Evolutionary conservation across 768 basidiomycete species (phyloP).

Genomic region (Boletus eberwhitei): DNA sequence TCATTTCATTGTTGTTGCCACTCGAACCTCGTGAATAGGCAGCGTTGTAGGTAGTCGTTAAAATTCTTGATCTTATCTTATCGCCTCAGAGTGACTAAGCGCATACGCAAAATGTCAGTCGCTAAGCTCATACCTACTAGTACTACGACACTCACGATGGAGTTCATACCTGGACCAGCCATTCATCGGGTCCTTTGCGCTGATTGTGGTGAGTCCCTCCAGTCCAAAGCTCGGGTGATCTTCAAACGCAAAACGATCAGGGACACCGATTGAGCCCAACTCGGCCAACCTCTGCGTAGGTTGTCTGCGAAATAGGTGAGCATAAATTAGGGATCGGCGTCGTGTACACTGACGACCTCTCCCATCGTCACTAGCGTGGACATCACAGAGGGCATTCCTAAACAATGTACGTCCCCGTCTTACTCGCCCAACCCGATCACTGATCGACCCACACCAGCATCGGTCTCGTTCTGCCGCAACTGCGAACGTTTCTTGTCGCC

Average conservation of each 20-base stretch:
- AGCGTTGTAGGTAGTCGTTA: slow-evolving; percentile 32
- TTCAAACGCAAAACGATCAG: slow-evolving; percentile 34
- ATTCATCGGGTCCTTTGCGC: slow-evolving; percentile 85
- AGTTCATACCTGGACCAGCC: slow-evolving; percentile 71
- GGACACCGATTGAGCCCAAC: slow-evolving; percentile 85
- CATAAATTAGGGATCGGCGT: slow-evolving; percentile 2
- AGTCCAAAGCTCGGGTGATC: not conserved
- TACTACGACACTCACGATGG: slow-evolving; percentile 47
- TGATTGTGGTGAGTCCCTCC: slow-evolving; percentile 64
- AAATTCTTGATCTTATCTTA: slow-evolving; percentile 15
- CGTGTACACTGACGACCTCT: not conserved
- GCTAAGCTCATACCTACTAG: not conserved
- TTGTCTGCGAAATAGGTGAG: slow-evolving; percentile 84
- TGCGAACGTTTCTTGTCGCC: slow-evolving; percentile 96
- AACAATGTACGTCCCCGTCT: slow-evolving; percentile 60
- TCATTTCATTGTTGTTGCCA: slow-evolving; percentile 48
- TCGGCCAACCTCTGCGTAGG: slow-evolving; percentile 89
- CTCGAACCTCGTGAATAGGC: slow-evolving; percentile 57
- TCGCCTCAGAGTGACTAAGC: slow-evolving; percentile 19
- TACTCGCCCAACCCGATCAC: not conserved
- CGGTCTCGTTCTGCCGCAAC: slow-evolving; percentile 90
- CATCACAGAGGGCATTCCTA: slow-evolving; percentile 97
- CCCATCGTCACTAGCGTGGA: slow-evolving; percentile 58
- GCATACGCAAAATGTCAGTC: not conserved
- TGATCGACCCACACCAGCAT: slow-evolving; percentile 45